Evolutionary conservation across 2,329 filamentous ascomycete genomes (phyloP).

Genomic region (Xylariaceae sp.): DNA sequence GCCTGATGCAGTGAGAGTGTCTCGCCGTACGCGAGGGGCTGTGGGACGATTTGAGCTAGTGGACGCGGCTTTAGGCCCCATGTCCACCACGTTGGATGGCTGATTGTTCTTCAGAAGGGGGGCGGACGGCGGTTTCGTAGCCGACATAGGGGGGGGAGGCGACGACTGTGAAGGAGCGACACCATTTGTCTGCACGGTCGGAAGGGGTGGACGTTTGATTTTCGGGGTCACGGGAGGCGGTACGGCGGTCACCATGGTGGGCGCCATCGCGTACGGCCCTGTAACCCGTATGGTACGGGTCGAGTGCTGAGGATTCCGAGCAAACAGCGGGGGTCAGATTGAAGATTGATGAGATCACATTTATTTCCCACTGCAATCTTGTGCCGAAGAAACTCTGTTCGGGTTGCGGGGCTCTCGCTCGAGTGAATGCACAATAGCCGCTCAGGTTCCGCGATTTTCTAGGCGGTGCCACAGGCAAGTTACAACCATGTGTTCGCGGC

Average conservation of each 20-base stretch:
- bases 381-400: no score
- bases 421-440: no score
- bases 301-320: conserved; percentile 5
- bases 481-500: no score
- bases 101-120: conserved; percentile 40
- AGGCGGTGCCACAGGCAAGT: no score
- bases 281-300: conserved; percentile 2
- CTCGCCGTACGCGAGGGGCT: conserved; percentile 53
- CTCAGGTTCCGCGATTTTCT: no score
- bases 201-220: conserved; percentile 62
- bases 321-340: conserved; percentile 1
- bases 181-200: conserved; percentile 63
- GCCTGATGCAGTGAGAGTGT: conserved; percentile 41
- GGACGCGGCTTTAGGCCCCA: conserved; percentile 39
- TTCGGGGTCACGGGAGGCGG: conserved; percentile 41
- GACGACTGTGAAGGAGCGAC: conserved; percentile 52
- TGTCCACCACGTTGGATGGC: conserved; percentile 37
- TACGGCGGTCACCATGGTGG: conserved; percentile 42
- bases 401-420: no score
- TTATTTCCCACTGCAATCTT: no score
- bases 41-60: conserved; percentile 40
- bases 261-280: conserved; percentile 43
- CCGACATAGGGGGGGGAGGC: conserved; percentile 51
- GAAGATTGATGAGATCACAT: background rate
- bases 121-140: conserved; percentile 46